A percentile compares a stretch with the other conserved stretches of the same genome.
Conservation (phyloP, 257 asterid genomes). For the Eustoma russellianum region DNA sequence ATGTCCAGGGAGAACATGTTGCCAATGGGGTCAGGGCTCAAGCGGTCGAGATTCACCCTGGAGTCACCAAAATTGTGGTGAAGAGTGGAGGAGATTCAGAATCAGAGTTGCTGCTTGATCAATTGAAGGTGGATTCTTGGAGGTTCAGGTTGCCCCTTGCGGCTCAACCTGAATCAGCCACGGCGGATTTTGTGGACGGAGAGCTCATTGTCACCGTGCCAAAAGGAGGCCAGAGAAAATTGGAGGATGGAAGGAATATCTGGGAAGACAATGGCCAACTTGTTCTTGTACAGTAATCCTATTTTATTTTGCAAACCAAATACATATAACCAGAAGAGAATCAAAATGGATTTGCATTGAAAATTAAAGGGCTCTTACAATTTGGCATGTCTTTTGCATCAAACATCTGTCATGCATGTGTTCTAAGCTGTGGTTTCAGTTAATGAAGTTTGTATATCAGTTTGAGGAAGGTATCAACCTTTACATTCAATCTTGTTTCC, state of each 20-base stretch:
- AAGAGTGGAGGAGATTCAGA: conserved; percentile 16
- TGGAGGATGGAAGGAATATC: conserved; percentile 16
- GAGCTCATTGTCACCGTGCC: conserved; percentile 56
- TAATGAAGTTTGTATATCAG: too few species aligned
- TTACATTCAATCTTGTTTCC: too few species aligned
- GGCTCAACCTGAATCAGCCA: conserved; percentile 40
- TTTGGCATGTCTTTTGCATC: too few species aligned
- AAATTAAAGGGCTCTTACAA: too few species aligned
- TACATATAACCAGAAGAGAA: too few species aligned
- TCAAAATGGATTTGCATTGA: too few species aligned
- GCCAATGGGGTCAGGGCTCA: conserved; percentile 29
- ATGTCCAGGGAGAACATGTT: conserved; percentile 1
- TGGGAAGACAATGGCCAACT: conserved; percentile 28
- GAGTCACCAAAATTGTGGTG: conserved; percentile 56
- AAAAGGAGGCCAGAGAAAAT: conserved; percentile 20
- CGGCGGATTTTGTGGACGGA: conserved; percentile 31
- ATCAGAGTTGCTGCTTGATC: conserved; percentile 30
- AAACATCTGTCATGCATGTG: too few species aligned
- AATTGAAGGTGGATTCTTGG: conserved; percentile 53
- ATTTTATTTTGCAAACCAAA: too few species aligned
- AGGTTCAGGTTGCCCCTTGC: conserved; percentile 46
- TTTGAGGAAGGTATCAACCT: too few species aligned
- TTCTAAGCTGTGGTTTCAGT: too few species aligned
- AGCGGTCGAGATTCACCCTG: conserved; percentile 64
- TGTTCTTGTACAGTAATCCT: conserved; percentile 35